These are phyloP conservation scores for Lactarius evosmus DNA, from an alignment of 768 basidiomycete species.

Conservation along the genomic window DNA sequence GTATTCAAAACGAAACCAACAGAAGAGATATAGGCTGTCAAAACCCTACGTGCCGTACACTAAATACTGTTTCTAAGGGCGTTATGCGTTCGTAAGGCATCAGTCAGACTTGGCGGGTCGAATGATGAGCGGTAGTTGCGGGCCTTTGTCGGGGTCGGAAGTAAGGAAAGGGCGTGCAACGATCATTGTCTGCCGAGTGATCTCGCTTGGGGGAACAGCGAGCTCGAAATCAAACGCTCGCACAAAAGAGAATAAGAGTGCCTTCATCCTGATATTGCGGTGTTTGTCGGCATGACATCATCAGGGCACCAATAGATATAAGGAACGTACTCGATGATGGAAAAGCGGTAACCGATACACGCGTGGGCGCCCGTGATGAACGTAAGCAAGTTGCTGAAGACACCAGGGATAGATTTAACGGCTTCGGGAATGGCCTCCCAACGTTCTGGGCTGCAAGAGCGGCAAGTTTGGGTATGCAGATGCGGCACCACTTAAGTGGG, in stretches of 20 bases:
- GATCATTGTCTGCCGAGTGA: slow-evolving; percentile 14
- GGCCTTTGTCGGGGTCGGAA: slow-evolving; percentile 8
- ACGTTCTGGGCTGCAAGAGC: slow-evolving; percentile 25
- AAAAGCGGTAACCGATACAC: slow-evolving; percentile 29
- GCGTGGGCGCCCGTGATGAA: slow-evolving; percentile 25
- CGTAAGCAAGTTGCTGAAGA: slow-evolving; percentile 24
- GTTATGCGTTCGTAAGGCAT: not conserved
- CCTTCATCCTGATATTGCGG: slow-evolving; percentile 28
- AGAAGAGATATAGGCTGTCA: not conserved
- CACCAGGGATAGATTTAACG: slow-evolving; percentile 14
- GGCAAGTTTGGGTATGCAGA: not conserved
- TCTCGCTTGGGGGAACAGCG: slow-evolving; percentile 9
- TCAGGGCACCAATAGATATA: too few species aligned
- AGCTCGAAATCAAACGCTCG: slow-evolving; percentile 31
- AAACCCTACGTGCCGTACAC: not conserved
- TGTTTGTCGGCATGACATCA: not conserved
- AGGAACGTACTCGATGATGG: slow-evolving; percentile 25
- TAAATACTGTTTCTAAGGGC: not conserved
- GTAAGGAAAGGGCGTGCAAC: slow-evolving; percentile 25
- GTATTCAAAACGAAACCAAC: not conserved
- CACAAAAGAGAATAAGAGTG: slow-evolving; percentile 29
- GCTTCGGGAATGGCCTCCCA: slow-evolving; percentile 25
- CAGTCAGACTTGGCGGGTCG: slow-evolving; percentile 13
- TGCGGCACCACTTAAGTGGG: slow-evolving; percentile 5
- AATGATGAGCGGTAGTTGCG: slow-evolving; percentile 27